Evolutionary conservation across 345 rosid species (phyloP), one percentile per base, ranked within the genome.

Genomic region (Pugionium cornutum): DNA sequence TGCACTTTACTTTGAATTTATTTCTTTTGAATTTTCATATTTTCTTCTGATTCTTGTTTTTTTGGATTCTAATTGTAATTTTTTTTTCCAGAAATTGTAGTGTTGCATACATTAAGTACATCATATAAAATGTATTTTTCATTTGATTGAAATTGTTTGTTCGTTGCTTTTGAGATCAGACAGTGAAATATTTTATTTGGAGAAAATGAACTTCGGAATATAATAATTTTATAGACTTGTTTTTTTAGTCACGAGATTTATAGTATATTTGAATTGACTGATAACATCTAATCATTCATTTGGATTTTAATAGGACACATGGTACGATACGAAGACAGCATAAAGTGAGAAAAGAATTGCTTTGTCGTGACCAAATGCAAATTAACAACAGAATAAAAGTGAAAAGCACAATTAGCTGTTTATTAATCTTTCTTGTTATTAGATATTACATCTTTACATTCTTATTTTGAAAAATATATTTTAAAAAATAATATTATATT

Each of bases 301-400:
- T 37, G 11, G 4, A 49, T 7, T 50, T 64, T 29, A 31, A 11
- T 39, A 51, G 59, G 48, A 71, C 75, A 70, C 39, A 54, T 54
- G 44, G 58, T 63, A 63, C 69, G 58, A 70, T 54, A 47, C 34
- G 37, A 54, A 43, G 51, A 18, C 18, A 18, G 18, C 18, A 18
- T 18, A 18, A 18, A 66, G 54, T 9, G 40, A 51, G 39, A 42
- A 66, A 58, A 72, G 61, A 64, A 66, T 58, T 8, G 30, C 70
- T 72, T 72, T 72, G 76, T 72, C 76, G 76, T 72, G 76, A 72
- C 76, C 76, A 65, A 50, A 66, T 72, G 71, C 55, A 72, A 51
- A 72, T 65, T 50, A 26, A 62, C 56, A 43, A 72, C 76, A 65
- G 67, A 65, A 68, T 58, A 45, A 49, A 54, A 32, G 18, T 18